Base-by-base conservation (phyloP, 1,139 yeast genomes). In the Geotrichum restrictum region DNA sequence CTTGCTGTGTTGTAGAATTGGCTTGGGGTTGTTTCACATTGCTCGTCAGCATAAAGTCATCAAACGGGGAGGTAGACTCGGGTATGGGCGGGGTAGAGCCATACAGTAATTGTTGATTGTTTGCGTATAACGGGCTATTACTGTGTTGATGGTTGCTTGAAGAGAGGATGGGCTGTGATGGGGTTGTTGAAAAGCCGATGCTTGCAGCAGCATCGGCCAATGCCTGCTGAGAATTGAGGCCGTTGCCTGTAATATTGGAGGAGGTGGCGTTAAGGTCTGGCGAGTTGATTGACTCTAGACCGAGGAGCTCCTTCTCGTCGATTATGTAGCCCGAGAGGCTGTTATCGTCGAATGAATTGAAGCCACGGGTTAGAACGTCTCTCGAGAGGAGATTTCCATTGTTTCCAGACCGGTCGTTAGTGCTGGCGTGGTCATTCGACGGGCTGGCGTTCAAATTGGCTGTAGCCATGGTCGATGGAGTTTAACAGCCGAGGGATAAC, bases 291-390 rank as follows among this genome's bases (percentile, higher is more conserved):
- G 57, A 57, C 24, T 64, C 66, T 32, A 65, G 54, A 45, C 64
- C 69, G 40, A 66, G 57, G 53, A 66, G 55, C 45, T 66, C 70
- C 14, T 61, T 57, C 43, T 66, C 69, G 48, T 64, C 67, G 39
- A 66, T 64, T 61, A 60, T 62, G 43, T 67, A 63, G 24, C 60
- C 56, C 13, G 62, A 57, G 18, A 55, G 41, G 50, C 48, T 53
- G 22, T 55, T 48, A 43, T 60, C 68, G 45, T 63, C 68, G 45
- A 60, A 65, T 19, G 66, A 60, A 53, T 53, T 57, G 53, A 63
- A 62, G 2, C 67, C 68, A 2, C 67, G 59, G 13, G 66, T 59
- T 21, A 63, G 54, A 27, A 62, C 59, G 31, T 57, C 60, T 48
- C 68, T 55, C 29, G 67, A 62, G 51, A 64, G 52, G 31, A 61